These are phyloP conservation scores for Gaultheria prostrata DNA, from an alignment of 148 eudicot species.

Conservation along the genomic window DNA sequence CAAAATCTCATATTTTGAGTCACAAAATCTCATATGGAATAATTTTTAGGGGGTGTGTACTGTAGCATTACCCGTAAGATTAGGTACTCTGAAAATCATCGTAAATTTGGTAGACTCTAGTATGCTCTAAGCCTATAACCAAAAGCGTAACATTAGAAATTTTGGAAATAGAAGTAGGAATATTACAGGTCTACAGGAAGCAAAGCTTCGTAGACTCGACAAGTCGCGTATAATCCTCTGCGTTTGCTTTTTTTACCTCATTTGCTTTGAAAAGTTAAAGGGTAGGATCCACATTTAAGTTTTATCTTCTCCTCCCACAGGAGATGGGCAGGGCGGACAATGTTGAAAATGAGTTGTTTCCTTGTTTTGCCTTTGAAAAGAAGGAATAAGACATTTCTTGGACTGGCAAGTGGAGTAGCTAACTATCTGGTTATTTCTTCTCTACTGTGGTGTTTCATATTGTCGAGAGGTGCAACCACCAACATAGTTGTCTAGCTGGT, in stretches of 20 bases:
- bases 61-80: too few relatives aligned
- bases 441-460: background rate
- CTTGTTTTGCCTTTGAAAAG: background rate
- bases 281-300: background rate
- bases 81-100: too few relatives aligned
- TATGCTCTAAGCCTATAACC: too few relatives aligned
- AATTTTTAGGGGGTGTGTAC: too few relatives aligned
- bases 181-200: background rate
- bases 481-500: background rate
- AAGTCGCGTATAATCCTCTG: too few relatives aligned
- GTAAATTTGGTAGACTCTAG: too few relatives aligned
- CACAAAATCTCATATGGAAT: too few relatives aligned
- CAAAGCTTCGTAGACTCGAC: too few relatives aligned
- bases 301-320: background rate
- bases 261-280: background rate
- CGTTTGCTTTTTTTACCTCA: background rate
- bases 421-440: background rate
- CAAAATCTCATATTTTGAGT: too few relatives aligned
- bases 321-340: background rate
- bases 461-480: background rate
- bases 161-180: background rate
- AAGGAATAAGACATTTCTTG: background rate
- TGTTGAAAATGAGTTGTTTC: background rate
- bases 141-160: background rate
- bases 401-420: background rate